A percentile compares a stretch with the other conserved stretches of the same genome.
Evolutionary conservation across 768 basidiomycete genomes (phyloP).

Genomic region (Amanita thiersii): DNA sequence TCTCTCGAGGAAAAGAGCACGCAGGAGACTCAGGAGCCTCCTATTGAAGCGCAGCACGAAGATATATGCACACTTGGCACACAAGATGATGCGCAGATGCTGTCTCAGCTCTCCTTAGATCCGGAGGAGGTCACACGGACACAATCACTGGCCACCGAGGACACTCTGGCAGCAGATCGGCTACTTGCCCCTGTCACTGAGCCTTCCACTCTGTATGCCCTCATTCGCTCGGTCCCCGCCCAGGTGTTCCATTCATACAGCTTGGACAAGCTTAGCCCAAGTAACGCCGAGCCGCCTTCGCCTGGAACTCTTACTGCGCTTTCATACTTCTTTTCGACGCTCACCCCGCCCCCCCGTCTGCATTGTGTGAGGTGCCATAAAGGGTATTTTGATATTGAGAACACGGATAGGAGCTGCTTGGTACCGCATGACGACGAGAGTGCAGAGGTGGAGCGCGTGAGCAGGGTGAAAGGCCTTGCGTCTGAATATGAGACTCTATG

Average conservation of each 20-base stretch:
- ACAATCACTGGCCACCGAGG: conserved; percentile 1
- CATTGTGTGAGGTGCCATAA: conserved; percentile 77
- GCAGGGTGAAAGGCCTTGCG: conserved; percentile 17
- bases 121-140: background rate
- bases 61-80: conserved; percentile 10
- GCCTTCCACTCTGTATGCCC: conserved; percentile 34
- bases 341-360: conserved; percentile 57
- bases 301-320: conserved; percentile 35
- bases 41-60: conserved; percentile 6
- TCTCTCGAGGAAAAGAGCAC: background rate
- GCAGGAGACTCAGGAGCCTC: conserved; percentile 7
- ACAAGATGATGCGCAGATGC: background rate
- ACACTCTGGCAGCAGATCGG: background rate
- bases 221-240: conserved; percentile 54
- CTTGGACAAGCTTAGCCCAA: conserved; percentile 41
- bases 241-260: conserved; percentile 60
- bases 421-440: conserved; percentile 79
- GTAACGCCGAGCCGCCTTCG: conserved; percentile 21
- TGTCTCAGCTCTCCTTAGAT: background rate
- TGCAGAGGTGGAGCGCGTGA: conserved; percentile 58
- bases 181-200: conserved; percentile 23
- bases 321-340: conserved; percentile 49
- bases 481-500: conserved; percentile 48
- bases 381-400: conserved; percentile 63
- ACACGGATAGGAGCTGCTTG: conserved; percentile 60